These are phyloP conservation scores for Cucurbitaria berberidis DNA, from an alignment of 2,329 filamentous ascomycete species.

Conservation along the genomic window DNA sequence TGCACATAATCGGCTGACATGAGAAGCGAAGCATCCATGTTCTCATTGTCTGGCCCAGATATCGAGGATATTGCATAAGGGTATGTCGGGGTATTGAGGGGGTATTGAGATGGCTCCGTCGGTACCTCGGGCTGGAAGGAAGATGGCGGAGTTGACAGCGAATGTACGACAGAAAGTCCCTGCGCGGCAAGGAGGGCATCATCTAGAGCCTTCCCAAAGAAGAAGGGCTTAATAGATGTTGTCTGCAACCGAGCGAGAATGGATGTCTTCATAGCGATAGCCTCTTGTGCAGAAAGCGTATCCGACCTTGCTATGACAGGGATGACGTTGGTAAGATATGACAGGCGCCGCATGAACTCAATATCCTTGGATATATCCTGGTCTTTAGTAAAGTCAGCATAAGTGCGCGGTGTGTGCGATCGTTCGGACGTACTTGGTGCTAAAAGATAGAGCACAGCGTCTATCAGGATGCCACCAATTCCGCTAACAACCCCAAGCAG, in stretches of 20 bases:
- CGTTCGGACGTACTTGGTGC: constrained; percentile 63
- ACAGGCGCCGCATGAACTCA: constrained; percentile 72
- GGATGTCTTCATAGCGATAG: constrained; percentile 65
- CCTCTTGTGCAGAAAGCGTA: constrained; percentile 64
- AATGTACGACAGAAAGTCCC: constrained; percentile 30
- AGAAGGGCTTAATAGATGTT: constrained; percentile 68
- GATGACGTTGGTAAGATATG: constrained; percentile 80
- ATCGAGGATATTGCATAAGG: constrained; percentile 82
- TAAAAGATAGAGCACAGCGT: constrained; percentile 85
- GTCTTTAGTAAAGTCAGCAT: constrained; percentile 36
- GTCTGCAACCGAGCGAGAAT: constrained; percentile 63
- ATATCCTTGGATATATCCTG: constrained; percentile 64
- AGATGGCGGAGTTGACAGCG: constrained; percentile 4
- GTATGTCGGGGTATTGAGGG: constrained; percentile 46
- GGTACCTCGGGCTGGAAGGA: neutral
- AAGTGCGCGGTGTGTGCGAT: neutral
- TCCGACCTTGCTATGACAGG: constrained; percentile 82
- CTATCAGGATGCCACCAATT: constrained; percentile 81
- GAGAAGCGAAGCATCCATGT: constrained; percentile 89
- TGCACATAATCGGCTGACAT: constrained; percentile 92
- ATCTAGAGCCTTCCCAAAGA: constrained; percentile 61
- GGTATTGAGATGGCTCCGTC: constrained; percentile 30
- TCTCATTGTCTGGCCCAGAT: constrained; percentile 73
- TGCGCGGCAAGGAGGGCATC: constrained; percentile 46
- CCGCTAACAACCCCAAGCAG: constrained; percentile 79